A percentile compares a stretch with the other conserved stretches of the same genome.
These are phyloP conservation scores for Lachancea sp. DNA, from an alignment of 805 yeast genomes.

Conservation along the genomic window DNA sequence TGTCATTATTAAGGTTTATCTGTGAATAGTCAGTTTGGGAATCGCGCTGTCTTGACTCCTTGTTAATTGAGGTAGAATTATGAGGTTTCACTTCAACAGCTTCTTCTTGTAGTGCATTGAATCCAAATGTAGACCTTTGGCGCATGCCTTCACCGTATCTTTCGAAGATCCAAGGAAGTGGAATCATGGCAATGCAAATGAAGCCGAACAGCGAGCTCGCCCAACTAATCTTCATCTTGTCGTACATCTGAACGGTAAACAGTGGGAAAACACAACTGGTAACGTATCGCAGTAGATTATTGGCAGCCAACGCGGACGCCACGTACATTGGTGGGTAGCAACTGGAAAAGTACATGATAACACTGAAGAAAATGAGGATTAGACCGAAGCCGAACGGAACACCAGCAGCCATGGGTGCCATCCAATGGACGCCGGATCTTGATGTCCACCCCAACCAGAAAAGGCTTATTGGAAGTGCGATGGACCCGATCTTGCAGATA, in stretches of 20 bases:
- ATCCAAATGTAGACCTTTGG: slow-evolving; percentile 51
- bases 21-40: too few species aligned
- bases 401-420: slow-evolving; percentile 71
- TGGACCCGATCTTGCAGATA: slow-evolving; percentile 60
- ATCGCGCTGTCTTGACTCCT: background rate
- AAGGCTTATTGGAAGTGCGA: slow-evolving; percentile 57
- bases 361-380: slow-evolving; percentile 63
- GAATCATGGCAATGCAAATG: slow-evolving; percentile 61
- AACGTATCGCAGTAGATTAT: slow-evolving; percentile 68
- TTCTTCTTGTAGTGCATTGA: slow-evolving; percentile 44
- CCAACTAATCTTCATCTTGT: slow-evolving; percentile 67
- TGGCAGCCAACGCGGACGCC: slow-evolving; percentile 88
- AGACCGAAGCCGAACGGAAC: slow-evolving; percentile 73
- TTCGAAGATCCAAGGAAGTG: slow-evolving; percentile 67
- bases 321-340: slow-evolving; percentile 68
- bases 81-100: slow-evolving; percentile 28
- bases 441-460: slow-evolving; percentile 85
- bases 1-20: background rate
- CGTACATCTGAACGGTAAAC: slow-evolving; percentile 79
- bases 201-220: slow-evolving; percentile 64
- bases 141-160: slow-evolving; percentile 54
- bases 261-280: slow-evolving; percentile 78
- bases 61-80: background rate
- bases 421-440: slow-evolving; percentile 57
- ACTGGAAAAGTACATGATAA: slow-evolving; percentile 61